phyloP scores from a whole-genome alignment of 2,329 filamentous ascomycete genomes.

The Ceratocystiopsis sp. region DNA sequence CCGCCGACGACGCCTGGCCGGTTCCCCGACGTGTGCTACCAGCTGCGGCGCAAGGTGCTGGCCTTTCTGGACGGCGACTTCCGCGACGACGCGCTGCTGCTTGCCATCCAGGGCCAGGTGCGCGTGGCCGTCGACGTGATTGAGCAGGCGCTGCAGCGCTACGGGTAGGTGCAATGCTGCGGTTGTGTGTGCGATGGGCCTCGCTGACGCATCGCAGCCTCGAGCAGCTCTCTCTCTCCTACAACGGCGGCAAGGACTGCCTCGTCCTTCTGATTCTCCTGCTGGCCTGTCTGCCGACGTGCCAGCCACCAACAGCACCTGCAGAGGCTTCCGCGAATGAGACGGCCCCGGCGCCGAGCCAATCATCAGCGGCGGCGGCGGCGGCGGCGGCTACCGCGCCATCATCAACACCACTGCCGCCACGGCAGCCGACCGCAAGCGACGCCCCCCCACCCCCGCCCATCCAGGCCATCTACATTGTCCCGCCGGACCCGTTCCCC shows the following conservation, averaged over 20 bases:
- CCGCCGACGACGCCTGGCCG: background rate
- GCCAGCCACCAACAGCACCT: too few relatives aligned
- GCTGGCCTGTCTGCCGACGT: constrained; percentile 41
- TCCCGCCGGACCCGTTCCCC: constrained; percentile 65
- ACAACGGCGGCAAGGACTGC: constrained; percentile 97
- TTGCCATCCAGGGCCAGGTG: constrained; percentile 56
- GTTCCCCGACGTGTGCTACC: constrained; percentile 25
- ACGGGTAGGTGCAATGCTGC: constrained; percentile 38
- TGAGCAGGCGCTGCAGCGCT: constrained; percentile 55
- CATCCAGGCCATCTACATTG: constrained; percentile 77
- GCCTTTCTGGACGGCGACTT: constrained; percentile 45
- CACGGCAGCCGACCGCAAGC: too few relatives aligned
- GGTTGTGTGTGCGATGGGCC: too few relatives aligned
- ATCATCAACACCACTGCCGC: too few relatives aligned
- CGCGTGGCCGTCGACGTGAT: constrained; percentile 56
- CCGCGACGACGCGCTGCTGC: constrained; percentile 37
- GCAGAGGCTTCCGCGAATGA: too few relatives aligned
- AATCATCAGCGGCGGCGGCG: constrained; percentile 12
- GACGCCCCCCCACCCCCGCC: constrained; percentile 23
- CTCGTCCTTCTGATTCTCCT: constrained; percentile 81
- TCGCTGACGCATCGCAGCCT: constrained; percentile 31
- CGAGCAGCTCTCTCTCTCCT: constrained; percentile 71
- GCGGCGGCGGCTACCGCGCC: background rate
- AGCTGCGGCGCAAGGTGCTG: constrained; percentile 42
- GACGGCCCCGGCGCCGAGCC: too few relatives aligned